These are phyloP conservation scores for Neoascochyta sp. DNA, from an alignment of 2,329 filamentous ascomycete genomes.

Conservation along the genomic window DNA sequence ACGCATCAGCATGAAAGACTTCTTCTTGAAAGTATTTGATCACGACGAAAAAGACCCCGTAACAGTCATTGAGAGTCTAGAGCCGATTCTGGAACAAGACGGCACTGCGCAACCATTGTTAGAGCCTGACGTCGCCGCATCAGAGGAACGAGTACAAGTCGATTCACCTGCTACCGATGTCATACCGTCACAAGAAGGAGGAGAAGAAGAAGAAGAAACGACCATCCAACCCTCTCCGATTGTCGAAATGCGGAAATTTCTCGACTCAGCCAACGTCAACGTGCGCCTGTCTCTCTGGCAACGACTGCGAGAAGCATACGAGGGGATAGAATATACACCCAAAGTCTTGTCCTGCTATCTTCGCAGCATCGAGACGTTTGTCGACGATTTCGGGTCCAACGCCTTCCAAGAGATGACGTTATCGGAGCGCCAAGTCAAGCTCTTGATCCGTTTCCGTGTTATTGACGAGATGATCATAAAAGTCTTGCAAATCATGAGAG, in stretches of 20 bases:
- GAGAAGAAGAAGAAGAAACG: slow-evolving; percentile 1
- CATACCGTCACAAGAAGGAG: too few relatives aligned
- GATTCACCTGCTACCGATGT: slow-evolving; percentile 6
- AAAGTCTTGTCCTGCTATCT: slow-evolving; percentile 87
- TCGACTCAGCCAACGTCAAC: slow-evolving; percentile 76
- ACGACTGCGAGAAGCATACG: slow-evolving; percentile 84
- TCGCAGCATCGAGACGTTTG: slow-evolving; percentile 78
- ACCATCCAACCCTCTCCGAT: slow-evolving; percentile 39
- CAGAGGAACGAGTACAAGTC: slow-evolving; percentile 5
- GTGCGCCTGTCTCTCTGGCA: slow-evolving; percentile 86
- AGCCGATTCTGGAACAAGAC: slow-evolving; percentile 78
- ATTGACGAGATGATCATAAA: slow-evolving; percentile 73
- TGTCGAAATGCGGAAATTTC: slow-evolving; percentile 78
- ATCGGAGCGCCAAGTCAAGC: slow-evolving; percentile 63
- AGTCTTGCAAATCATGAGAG: slow-evolving; percentile 62
- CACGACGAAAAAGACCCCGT: slow-evolving; percentile 77
- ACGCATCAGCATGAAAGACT: slow-evolving; percentile 91
- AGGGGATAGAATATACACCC: slow-evolving; percentile 75
- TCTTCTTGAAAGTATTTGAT: slow-evolving; percentile 86
- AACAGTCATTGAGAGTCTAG: slow-evolving; percentile 82
- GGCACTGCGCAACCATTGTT: slow-evolving; percentile 2
- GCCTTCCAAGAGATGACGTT: slow-evolving; percentile 54
- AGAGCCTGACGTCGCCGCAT: slow-evolving; percentile 6
- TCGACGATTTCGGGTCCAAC: slow-evolving; percentile 63
- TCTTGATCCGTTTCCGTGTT: slow-evolving; percentile 74